Evolutionary conservation across 805 yeast species (phyloP), one percentile per base, ranked within the genome.

Genomic region (Metschnikowia gelsemii): DNA sequence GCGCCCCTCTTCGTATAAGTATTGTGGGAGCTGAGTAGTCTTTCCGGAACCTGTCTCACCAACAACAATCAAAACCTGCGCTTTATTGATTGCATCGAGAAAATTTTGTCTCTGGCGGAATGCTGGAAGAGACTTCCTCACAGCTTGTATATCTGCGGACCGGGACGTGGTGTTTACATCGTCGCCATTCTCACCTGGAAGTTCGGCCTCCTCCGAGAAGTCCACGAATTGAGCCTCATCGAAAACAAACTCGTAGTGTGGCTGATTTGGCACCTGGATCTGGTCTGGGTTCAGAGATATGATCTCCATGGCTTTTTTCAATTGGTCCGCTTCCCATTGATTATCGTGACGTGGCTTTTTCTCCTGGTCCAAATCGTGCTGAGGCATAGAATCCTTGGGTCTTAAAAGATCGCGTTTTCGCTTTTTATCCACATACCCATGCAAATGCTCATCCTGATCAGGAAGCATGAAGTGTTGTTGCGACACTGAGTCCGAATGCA

Each of bases 21-120:
- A 90, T 55, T 90, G 97, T 0, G 97, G 96, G 8, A 90, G 59
- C 60, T 90, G 97, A 0, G 97, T 90, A 0, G 97, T 90, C 56
- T 90, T 90, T 55, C 97, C 97, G 0, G 96, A 89, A 32, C 97
- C 95, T 0, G 95, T 86, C 58, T 86, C 95, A 43, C 95, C 95
- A 28, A 86, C 91, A 23, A 86, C 79, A 30, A 86, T 80, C 26
- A 86, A 52, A 0, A 83, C 80, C 57, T 87, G 96, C 51, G 84
- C 73, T 20, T 74, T 65, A 18, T 62, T 58, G 8, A 90, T 73
- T 0, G 87, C 81, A 0, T 71, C 67, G 22, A 90, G 60, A 13
- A 90, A 72, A 24, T 78, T 72, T 2, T 74, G 67, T 33, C 90
- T 67, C 52, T 76, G 83, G 38, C 72, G 64, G 53, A 71, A 88